Conservation (phyloP, 768 basidiomycete genomes). For the Tricholoma furcatifolium region DNA sequence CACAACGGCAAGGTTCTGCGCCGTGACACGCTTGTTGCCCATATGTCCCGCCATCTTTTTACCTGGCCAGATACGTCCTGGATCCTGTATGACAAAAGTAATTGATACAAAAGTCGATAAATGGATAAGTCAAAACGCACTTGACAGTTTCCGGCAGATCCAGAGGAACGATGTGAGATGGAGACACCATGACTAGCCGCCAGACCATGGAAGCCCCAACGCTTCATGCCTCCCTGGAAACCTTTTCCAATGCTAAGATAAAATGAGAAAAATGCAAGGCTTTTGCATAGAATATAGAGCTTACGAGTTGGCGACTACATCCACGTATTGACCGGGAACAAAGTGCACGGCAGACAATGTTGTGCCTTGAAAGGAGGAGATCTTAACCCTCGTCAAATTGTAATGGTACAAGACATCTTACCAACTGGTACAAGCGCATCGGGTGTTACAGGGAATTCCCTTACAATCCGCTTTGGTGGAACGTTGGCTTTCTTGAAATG, state of each 20-base stretch:
- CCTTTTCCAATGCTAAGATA: conserved; percentile 86
- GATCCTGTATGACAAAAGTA: conserved; percentile 59
- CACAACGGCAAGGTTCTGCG: conserved; percentile 86
- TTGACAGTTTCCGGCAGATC: conserved; percentile 94
- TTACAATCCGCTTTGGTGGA: conserved; percentile 77
- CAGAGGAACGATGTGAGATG: conserved; percentile 87
- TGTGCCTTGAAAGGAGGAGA: conserved; percentile 60
- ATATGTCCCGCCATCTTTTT: conserved; percentile 98
- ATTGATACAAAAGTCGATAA: background rate
- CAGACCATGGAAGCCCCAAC: conserved; percentile 90
- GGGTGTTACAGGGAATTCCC: conserved; percentile 84
- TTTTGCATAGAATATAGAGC: conserved; percentile 27
- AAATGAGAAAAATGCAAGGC: background rate
- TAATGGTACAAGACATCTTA: conserved; percentile 36
- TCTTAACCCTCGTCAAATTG: background rate
- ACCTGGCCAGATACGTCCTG: conserved; percentile 93
- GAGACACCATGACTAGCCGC: conserved; percentile 96
- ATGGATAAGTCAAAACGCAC: conserved; percentile 37
- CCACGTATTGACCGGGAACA: conserved; percentile 95
- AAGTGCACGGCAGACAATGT: conserved; percentile 90
- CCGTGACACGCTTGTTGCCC: conserved; percentile 79
- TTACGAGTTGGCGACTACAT: conserved; percentile 88
- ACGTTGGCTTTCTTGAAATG: conserved; percentile 87
- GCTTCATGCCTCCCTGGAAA: conserved; percentile 96
- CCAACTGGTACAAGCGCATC: conserved; percentile 92